Evolutionary conservation across 1,284 basidiomycete species (phyloP), one percentile per base, ranked within the genome.

Genomic region (Grifola frondosa): DNA sequence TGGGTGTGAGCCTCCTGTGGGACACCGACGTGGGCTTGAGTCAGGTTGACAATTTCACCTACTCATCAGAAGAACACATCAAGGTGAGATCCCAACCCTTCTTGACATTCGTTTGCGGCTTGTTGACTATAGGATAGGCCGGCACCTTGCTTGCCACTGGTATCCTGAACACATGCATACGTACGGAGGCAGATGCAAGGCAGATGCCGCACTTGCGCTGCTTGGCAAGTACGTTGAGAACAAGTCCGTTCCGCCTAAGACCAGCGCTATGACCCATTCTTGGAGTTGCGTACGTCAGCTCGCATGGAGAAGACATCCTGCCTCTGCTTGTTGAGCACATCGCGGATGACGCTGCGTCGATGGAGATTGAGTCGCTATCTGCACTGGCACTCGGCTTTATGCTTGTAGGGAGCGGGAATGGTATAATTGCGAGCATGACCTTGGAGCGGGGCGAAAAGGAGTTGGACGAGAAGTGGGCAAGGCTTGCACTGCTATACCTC

Each of bases 41-140:
- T 64, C 90, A 95, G 57, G 88, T 97, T 54, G 96, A 99, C 74
- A 97, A 94, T 67, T 98, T 97, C 70, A 92, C 94, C 3, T 98
- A 98, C 67, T 93, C 91, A 0, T 70, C 87, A 10, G 96, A 98
- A 59, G 96, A 99, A 64, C 79, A 94, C 63, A 97, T 98, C 75
- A 97, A 97, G 74, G 85, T 80, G 52, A 26, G 53, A n/a, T 52
- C 21, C 4, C 8, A 5, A 32, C 21, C 43, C 30, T 7, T 20
- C 16, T 13, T n/a, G n/a, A n/a, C n/a, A n/a, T n/a, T n/a, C n/a
- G n/a, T n/a, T n/a, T 19, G 28, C 22, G 16, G 30, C 23, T 47
- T 7, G 44, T 37, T 19, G 20, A 20, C 36, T 3, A 31, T 50
- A n/a, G 21, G 32, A 20, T 50, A 86, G 80, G 91, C 95, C 19